Base-by-base conservation (phyloP, 768 basidiomycete genomes). In the Lentinula detonsa region DNA sequence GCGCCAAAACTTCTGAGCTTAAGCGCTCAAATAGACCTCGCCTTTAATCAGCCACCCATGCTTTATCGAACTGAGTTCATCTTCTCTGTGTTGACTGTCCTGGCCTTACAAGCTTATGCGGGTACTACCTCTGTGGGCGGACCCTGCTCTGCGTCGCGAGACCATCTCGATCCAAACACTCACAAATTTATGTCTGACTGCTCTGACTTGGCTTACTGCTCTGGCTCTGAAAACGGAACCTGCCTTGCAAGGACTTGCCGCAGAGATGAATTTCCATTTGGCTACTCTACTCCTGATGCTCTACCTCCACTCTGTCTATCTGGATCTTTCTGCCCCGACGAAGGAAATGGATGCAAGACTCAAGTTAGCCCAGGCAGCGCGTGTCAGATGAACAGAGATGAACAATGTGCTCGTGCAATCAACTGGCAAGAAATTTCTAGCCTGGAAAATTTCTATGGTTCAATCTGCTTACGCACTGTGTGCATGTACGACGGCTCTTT, bases 261-360 rank as follows among this genome's bases (percentile, higher is more conserved):
- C 31, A 75, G 78, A 45, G 87, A 88, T 66, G 80, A 83, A 64
- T 88, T 81, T 65, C 83, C 84, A 1, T 85, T 81, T 61, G 82
- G 81, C 45, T 85, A 75, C 67, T 68, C 62, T 5, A 42, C 67
- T 2, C 65, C 66, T 3, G 72, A 74, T 9, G 58, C 65, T 1
- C 68, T 86, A 7, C 87, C 87, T 1, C 80, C 83, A 0, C 70
- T 83, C 37, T 90, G 88, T 65, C 66, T 72, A 1, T 52, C 61
- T 15, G 84, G 79, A 7, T 70, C 73, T n/a, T 88, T 85, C 72
- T 88, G 87, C 65, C 86, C 86, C 0, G 87, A 90, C 65, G 84
- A 87, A 66, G 85, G 83, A 11, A 80, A 80, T 64, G 79, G 78
- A 3, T 90, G 88, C 68, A 66, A 73, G 37, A 64, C 68, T 4